Base-by-base conservation (phyloP, 768 basidiomycete genomes). In the Panellus pusillus region DNA sequence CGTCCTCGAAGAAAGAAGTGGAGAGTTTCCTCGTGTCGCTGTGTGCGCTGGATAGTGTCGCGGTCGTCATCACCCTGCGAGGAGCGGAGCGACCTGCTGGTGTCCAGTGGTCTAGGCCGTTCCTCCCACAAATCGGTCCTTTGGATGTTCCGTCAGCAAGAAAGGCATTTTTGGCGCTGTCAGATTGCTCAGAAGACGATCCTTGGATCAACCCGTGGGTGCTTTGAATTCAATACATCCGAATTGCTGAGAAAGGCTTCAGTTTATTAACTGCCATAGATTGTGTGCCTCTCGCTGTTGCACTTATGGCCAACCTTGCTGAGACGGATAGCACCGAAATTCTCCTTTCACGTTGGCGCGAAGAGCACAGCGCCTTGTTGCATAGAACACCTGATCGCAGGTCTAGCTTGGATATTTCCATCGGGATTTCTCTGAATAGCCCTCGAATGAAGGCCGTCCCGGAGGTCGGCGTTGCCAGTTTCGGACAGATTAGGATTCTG, bases 31-130 rank as follows among this genome's bases (percentile, higher is more conserved):
- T 65, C 13, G 37, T 50, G 8, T 19, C 53, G 8, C 44, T 65
- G 2, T 55, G 52, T 28, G 43, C 50, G 13, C 41, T 61, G 17
- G 49, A 55, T 35, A 58, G 18, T 35, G 47, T 65, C 14, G 50
- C 63, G 1, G 47, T 65, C 14, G 17, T 61, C 14, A 49, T 65
- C 36, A 65, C 63, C 6, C 45, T 65, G 63, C 59, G 63, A 24
- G 63, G 63, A 7, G 54, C 63, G 8, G 61, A 65, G 37, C 50
- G 63, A 15, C 63, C 63, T 40, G 57, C 49, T 5, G 61, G 60
- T 9, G 55, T 61, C 4, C 47, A 52, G 9, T 65, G 63, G 63
- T 52, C 63, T n/a, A 50, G 58, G 15, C 63, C 63, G 3, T 51
- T 56, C 28, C 35, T 63, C 15, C 55, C 59, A 15, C 60, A 60